A percentile compares a stretch with the other conserved stretches of the same genome.
Evolutionary conservation across 2,329 filamentous ascomycete species (phyloP).

Genomic region (Leptographium procerum): DNA sequence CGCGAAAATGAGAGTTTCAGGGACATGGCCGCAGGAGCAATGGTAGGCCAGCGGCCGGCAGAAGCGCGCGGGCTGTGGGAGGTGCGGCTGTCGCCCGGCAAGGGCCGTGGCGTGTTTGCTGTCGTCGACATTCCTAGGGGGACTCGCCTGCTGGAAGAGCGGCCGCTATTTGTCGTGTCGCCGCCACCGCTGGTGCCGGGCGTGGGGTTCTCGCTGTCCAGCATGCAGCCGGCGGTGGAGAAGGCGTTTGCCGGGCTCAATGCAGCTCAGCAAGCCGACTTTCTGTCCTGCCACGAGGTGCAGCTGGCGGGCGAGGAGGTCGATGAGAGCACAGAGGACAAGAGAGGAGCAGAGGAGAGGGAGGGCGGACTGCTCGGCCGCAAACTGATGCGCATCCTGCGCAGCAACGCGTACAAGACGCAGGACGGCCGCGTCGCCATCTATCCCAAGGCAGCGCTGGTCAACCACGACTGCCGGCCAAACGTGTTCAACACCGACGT

Average conservation of each 20-base stretch:
- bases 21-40: too few relatives aligned
- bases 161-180: slow-evolving; percentile 22
- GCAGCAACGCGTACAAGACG: slow-evolving; percentile 28
- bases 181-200: slow-evolving; percentile 17
- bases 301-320: slow-evolving; percentile 13
- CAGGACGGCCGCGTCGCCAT: slow-evolving; percentile 13
- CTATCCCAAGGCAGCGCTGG: slow-evolving; percentile 23
- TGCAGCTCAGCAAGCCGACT: slow-evolving; percentile 18
- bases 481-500: slow-evolving; percentile 21
- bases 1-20: neutral
- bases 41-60: neutral
- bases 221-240: slow-evolving; percentile 22
- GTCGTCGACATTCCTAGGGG: slow-evolving; percentile 21
- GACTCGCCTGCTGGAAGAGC: slow-evolving; percentile 27
- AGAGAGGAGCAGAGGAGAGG: neutral
- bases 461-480: slow-evolving; percentile 29
- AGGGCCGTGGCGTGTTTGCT: slow-evolving; percentile 32
- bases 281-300: slow-evolving; percentile 19
- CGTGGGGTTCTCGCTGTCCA: slow-evolving; percentile 18
- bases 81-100: slow-evolving; percentile 17
- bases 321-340: neutral
- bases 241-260: slow-evolving; percentile 8
- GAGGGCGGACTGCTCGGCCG: neutral
- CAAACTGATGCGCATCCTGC: slow-evolving; percentile 22
- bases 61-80: slow-evolving; percentile 5